Percentiles rank a stretch among this genome's conserved stretches.
phyloP scores from a whole-genome alignment of 208 protist genomes.

The Crithidia expoeki region DNA sequence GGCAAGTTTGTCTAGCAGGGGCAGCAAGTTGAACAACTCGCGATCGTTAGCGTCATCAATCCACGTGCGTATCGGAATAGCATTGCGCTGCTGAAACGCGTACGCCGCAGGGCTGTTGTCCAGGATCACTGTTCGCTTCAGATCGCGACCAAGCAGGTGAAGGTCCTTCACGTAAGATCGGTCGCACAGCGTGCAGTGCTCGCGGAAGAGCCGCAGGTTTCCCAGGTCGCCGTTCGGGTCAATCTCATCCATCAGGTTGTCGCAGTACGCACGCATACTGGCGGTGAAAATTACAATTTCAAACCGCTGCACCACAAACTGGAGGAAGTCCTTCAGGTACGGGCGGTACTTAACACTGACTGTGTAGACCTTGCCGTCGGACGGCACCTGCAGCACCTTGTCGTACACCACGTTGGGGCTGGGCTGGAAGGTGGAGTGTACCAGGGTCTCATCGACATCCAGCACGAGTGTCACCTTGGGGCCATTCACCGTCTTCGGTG shows the following conservation, averaged over 20 bases:
- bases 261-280: constrained; percentile 54
- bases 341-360: constrained; percentile 64
- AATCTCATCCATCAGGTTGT: constrained; percentile 53
- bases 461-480: constrained; percentile 50
- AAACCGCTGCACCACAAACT: constrained; percentile 46
- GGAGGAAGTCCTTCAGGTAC: constrained; percentile 58
- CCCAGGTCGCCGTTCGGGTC: constrained; percentile 53
- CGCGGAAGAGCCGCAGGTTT: constrained; percentile 50
- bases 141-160: constrained; percentile 45
- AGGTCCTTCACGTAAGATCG: constrained; percentile 71
- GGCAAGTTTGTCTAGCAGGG: constrained; percentile 44
- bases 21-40: constrained; percentile 53
- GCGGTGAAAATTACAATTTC: constrained; percentile 76
- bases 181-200: constrained; percentile 57
- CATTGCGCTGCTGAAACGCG: constrained; percentile 77
- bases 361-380: constrained; percentile 27
- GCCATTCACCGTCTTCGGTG: constrained; percentile 20
- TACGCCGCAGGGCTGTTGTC: constrained; percentile 76
- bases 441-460: constrained; percentile 62
- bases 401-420: constrained; percentile 46
- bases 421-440: constrained; percentile 52
- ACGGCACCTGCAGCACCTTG: constrained; percentile 32
- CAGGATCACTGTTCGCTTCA: constrained; percentile 51
- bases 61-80: constrained; percentile 67
- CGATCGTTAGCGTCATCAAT: constrained; percentile 60